Evolutionary conservation across 441 rosid genomes (phyloP).

Genomic region (Gossypium trilobum): DNA sequence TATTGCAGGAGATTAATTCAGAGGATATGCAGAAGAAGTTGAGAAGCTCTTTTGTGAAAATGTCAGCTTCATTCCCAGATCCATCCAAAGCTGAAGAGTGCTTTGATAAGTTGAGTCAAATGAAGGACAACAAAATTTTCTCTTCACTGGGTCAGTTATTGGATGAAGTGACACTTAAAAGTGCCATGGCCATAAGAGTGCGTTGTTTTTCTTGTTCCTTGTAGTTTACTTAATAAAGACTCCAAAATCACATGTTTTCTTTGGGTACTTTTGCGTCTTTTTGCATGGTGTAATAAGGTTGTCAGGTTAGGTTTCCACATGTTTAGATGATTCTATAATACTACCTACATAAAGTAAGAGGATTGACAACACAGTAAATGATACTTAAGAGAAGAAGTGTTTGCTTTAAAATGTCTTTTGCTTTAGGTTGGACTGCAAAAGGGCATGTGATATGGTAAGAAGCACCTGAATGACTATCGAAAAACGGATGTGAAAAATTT

Average conservation of each 20-base stretch:
- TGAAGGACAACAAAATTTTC: conserved; percentile 58
- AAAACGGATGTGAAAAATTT: not conserved
- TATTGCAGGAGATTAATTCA: conserved; percentile 42
- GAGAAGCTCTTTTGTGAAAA: conserved; percentile 41
- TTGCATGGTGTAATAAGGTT: conserved; percentile 3
- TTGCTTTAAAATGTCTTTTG: not conserved
- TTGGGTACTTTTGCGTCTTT: conserved; percentile 1
- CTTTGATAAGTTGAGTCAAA: conserved; percentile 54
- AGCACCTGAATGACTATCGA: not conserved
- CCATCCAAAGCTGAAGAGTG: conserved; percentile 64
- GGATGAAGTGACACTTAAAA: conserved; percentile 36
- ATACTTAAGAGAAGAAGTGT: not conserved
- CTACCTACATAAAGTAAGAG: not conserved
- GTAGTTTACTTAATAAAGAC: conserved; percentile 9
- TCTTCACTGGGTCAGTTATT: conserved; percentile 44
- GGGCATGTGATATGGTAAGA: not conserved
- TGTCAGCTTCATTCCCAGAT: conserved; percentile 75
- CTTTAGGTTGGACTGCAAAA: not conserved
- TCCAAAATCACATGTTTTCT: not conserved
- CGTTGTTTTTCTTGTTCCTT: conserved; percentile 20
- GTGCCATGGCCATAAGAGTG: conserved; percentile 44
- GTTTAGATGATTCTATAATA: not conserved
- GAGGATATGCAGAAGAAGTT: conserved; percentile 46
- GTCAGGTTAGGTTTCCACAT: not conserved
- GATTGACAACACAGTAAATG: not conserved